These are phyloP conservation scores for Colletotrichum sp. DNA, from an alignment of 2,329 filamentous ascomycete genomes.

Conservation along the genomic window DNA sequence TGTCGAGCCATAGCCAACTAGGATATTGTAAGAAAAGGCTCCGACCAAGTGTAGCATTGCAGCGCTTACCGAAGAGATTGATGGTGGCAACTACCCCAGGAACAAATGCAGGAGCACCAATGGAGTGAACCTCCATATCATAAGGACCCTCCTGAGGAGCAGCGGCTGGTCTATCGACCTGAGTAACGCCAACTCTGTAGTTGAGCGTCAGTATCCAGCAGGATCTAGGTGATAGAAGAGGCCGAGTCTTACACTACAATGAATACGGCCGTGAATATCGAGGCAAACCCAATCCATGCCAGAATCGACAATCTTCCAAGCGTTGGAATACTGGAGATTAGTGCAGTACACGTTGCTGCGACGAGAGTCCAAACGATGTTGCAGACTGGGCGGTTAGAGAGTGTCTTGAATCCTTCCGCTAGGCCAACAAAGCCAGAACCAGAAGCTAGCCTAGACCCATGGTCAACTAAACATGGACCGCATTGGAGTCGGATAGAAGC, in stretches of 20 bases:
- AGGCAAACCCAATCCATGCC: slow-evolving; percentile 64
- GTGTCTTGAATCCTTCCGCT: neutral
- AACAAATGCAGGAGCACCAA: slow-evolving; percentile 26
- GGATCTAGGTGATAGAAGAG: neutral
- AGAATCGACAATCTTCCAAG: slow-evolving; percentile 33
- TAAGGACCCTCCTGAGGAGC: slow-evolving; percentile 26
- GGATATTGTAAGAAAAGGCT: neutral
- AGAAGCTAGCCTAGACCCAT: neutral
- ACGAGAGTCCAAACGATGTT: slow-evolving; percentile 27
- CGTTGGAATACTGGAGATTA: slow-evolving; percentile 20
- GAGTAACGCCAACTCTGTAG: slow-evolving; percentile 27
- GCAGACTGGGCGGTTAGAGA: slow-evolving; percentile 18
- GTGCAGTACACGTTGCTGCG: slow-evolving; percentile 26
- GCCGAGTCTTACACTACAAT: slow-evolving; percentile 29
- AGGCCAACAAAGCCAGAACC: neutral
- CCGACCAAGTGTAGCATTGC: neutral
- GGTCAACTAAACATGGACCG: neutral
- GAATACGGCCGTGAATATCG: slow-evolving; percentile 50
- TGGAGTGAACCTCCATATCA: slow-evolving; percentile 23
- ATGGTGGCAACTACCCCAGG: slow-evolving; percentile 27
- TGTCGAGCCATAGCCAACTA: neutral
- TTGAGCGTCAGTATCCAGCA: neutral
- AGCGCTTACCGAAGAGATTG: slow-evolving; percentile 28
- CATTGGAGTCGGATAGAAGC: neutral
- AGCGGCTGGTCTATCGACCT: slow-evolving; percentile 24